Percentiles rank a stretch among this genome's conserved stretches.
Evolutionary conservation across 73 alveolate genomes (phyloP).

Genomic region (Breviolum minutum): DNA sequence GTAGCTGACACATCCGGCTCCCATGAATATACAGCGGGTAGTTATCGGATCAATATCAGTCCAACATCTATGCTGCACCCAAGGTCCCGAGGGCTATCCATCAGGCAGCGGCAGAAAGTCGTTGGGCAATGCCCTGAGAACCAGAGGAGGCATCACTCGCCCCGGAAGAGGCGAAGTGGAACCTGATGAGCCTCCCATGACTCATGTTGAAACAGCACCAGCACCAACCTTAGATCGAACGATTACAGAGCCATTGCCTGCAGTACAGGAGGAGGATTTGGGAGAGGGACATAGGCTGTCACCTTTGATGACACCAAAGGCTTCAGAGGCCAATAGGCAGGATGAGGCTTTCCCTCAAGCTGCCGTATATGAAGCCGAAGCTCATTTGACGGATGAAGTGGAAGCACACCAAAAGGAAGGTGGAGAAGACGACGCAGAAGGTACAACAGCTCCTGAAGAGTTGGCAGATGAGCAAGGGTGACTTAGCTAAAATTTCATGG

Average conservation of each 20-base stretch:
- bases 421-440: constrained; percentile 13
- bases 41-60: too few species aligned
- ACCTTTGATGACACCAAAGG: constrained; percentile 31
- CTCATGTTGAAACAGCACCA: constrained; percentile 48
- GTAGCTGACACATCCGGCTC: too few species aligned
- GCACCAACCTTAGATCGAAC: constrained; percentile 40
- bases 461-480: constrained; percentile 25
- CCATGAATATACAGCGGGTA: too few species aligned
- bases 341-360: neutral
- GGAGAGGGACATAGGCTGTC: constrained; percentile 42
- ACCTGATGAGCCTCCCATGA: neutral
- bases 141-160: constrained; percentile 84
- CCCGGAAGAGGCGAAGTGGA: neutral
- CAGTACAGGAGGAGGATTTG: constrained; percentile 42
- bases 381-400: neutral
- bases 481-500: neutral
- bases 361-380: neutral
- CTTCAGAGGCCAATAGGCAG: neutral
- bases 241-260: constrained; percentile 53
- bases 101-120: constrained; percentile 77
- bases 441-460: constrained; percentile 39
- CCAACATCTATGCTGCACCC: neutral
- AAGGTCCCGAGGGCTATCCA: constrained; percentile 56
- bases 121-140: constrained; percentile 61
- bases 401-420: neutral